Conservation (phyloP, 176 grass and related monocot genomes). For the Elaeis guineensis region DNA sequence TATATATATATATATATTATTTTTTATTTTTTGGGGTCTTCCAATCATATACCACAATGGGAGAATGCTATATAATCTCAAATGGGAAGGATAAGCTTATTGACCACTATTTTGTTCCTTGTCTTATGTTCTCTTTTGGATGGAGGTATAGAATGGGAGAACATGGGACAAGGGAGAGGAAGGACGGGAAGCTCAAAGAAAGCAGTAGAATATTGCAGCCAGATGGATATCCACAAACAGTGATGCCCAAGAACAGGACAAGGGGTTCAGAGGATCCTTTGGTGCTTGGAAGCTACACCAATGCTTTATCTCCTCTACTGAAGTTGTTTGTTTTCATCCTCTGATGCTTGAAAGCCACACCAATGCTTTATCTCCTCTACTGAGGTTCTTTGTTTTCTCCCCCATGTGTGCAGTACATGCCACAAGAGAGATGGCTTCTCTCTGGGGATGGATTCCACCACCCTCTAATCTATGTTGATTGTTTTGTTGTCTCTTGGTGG, state of each 20-base stretch:
- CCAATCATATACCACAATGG: too few species aligned
- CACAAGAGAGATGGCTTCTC: too few species aligned
- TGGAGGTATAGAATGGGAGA: not conserved
- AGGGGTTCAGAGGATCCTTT: not conserved
- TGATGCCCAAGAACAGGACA: slow-evolving; percentile 1
- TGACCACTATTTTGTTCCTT: too few species aligned
- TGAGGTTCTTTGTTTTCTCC: too few species aligned
- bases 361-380: not conserved
- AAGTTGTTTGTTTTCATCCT: not conserved
- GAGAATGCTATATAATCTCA: too few species aligned
- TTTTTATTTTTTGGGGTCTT: too few species aligned
- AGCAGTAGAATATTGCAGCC: not conserved
- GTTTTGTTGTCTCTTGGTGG: too few species aligned
- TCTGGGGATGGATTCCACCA: too few species aligned
- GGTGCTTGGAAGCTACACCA: not conserved
- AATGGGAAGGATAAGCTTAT: too few species aligned
- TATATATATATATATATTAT: too few species aligned
- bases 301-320: not conserved
- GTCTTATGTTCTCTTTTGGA: not conserved
- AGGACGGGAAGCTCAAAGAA: not conserved
- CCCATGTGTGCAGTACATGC: too few species aligned
- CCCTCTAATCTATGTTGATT: too few species aligned
- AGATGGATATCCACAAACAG: not conserved
- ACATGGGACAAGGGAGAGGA: not conserved
- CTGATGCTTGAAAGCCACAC: not conserved